phyloP scores from a whole-genome alignment of 2,329 filamentous ascomycete genomes.

The Diaporthe sp. region DNA sequence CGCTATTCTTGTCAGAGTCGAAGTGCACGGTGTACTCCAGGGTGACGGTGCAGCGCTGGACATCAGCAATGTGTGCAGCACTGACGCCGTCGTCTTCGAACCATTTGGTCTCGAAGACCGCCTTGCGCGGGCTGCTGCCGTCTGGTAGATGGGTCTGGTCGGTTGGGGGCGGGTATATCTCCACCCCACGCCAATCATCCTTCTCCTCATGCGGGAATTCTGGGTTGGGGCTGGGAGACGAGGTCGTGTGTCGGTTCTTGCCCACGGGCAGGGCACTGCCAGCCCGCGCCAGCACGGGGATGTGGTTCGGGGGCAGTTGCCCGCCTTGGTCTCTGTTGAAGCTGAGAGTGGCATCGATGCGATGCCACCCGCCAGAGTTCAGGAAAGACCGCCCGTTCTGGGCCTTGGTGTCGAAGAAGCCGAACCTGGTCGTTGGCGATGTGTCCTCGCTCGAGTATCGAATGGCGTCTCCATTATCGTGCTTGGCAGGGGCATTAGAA shows the following conservation, averaged over 20 bases:
- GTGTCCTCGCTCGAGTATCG: neutral
- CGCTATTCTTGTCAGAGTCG: neutral
- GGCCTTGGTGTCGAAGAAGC: constrained; percentile 2
- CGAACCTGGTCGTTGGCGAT: neutral
- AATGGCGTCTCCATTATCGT: neutral
- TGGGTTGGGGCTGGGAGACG: constrained; percentile 37
- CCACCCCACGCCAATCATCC: constrained; percentile 48
- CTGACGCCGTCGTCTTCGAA: constrained; percentile 47
- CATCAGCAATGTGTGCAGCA: constrained; percentile 37
- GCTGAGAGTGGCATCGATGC: neutral
- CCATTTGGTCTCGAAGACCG: constrained; percentile 42
- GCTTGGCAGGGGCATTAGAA: neutral
- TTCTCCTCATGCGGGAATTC: constrained; percentile 44
- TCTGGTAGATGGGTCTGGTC: constrained; percentile 11
- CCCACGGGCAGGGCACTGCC: constrained; percentile 1
- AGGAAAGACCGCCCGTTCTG: neutral
- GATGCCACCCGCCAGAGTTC: neutral
- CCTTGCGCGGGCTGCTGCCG: neutral
- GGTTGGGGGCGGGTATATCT: constrained; percentile 46
- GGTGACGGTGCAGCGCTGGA: neutral
- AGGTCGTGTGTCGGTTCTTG: constrained; percentile 11
- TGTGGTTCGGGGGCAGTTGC: neutral
- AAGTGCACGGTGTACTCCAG: neutral
- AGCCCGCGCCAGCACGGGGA: neutral
- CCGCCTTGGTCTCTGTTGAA: neutral